phyloP scores from a whole-genome alignment of 345 rosid genomes.

The Euphorbia pulcherrima region DNA sequence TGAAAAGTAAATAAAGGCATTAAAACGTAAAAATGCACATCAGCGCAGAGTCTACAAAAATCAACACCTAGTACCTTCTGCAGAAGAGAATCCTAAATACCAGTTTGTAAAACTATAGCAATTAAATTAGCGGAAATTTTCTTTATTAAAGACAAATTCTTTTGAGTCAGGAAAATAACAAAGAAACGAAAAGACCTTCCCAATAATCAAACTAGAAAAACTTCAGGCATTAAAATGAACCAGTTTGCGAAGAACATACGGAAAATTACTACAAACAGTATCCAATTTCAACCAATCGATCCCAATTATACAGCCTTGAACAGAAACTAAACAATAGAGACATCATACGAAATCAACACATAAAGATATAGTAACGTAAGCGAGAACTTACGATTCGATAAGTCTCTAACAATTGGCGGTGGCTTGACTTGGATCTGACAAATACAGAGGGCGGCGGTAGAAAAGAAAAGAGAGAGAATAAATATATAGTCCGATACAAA shows the following conservation, averaged over 20 bases:
- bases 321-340: background rate
- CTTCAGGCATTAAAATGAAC: background rate
- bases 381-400: background rate
- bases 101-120: too few relatives aligned
- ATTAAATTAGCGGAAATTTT: too few relatives aligned
- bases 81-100: too few relatives aligned
- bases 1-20: background rate
- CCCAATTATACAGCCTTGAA: background rate
- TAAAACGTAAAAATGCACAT: background rate
- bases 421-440: background rate
- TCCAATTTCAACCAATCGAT: background rate
- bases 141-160: background rate
- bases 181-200: too few relatives aligned
- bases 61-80: too few relatives aligned
- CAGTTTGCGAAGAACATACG: background rate
- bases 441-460: background rate
- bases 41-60: background rate
- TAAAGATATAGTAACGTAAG: background rate
- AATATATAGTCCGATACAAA: background rate
- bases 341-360: too few relatives aligned
- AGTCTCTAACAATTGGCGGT: background rate
- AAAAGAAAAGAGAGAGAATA: fast-evolving
- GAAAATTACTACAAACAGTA: background rate
- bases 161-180: too few relatives aligned
- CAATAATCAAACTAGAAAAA: background rate